These are phyloP conservation scores for Prunus mume DNA, from an alignment of 306 rosid species.

Conservation along the genomic window DNA sequence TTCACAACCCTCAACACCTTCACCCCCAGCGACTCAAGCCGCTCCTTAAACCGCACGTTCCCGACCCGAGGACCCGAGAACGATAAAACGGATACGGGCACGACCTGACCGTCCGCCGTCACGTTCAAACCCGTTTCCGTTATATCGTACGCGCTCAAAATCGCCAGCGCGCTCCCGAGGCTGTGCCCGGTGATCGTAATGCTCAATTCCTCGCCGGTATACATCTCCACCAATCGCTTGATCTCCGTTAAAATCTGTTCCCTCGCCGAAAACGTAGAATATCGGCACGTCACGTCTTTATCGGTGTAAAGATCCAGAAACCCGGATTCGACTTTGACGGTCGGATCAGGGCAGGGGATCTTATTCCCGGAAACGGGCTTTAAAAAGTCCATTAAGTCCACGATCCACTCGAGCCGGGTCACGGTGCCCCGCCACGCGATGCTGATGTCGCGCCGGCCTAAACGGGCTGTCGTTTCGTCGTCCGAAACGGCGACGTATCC, in stretches of 20 bases:
- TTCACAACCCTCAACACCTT: conserved; percentile 77
- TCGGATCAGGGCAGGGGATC: conserved; percentile 54
- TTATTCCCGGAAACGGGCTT: conserved; percentile 37
- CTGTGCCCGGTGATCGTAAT: conserved; percentile 80
- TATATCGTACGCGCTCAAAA: conserved; percentile 63
- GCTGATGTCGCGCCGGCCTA: conserved; percentile 70
- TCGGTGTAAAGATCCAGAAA: conserved; percentile 72
- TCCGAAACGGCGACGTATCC: conserved; percentile 79
- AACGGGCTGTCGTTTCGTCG: conserved; percentile 31
- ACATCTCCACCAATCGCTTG: conserved; percentile 43
- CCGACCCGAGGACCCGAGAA: conserved; percentile 90
- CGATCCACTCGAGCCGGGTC: conserved; percentile 67
- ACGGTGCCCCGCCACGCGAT: conserved; percentile 85
- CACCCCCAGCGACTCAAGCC: conserved; percentile 53
- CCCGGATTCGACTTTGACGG: conserved; percentile 69
- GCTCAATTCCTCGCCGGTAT: conserved; percentile 54
- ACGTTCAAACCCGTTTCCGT: conserved; percentile 59
- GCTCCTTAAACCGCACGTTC: conserved; percentile 64
- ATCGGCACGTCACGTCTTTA: conserved; percentile 54
- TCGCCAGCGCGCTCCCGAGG: conserved; percentile 72
- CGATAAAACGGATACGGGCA: conserved; percentile 56
- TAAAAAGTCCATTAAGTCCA: conserved; percentile 61
- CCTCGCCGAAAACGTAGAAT: conserved; percentile 61
- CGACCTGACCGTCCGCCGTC: conserved; percentile 30
- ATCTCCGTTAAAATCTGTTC: conserved; percentile 66